Conservation (phyloP, 2,329 filamentous ascomycete genomes). For the Tolypocladium ovalisporum region DNA sequence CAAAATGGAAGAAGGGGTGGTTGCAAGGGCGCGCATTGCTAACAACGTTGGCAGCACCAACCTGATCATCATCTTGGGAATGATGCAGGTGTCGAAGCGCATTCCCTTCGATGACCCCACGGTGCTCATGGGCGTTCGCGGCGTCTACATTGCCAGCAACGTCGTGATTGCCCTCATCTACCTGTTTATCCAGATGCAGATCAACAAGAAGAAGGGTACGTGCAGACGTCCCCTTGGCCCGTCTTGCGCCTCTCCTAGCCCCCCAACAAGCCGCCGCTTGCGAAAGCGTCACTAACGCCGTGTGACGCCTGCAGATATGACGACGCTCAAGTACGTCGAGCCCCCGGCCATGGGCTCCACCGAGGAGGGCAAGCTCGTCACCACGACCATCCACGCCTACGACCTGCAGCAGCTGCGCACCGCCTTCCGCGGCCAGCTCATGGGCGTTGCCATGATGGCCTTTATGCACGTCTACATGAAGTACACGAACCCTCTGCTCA, state of each 20-base stretch:
- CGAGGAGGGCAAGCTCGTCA: constrained; percentile 92
- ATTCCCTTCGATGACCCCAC: constrained; percentile 81
- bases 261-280: not conserved
- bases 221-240: not conserved
- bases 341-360: constrained; percentile 84
- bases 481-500: constrained; percentile 97
- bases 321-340: constrained; percentile 97
- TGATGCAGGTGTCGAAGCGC: constrained; percentile 97
- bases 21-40: not conserved
- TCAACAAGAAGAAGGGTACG: constrained; percentile 95
- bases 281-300: constrained; percentile 5
- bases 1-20: no score
- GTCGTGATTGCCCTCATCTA: constrained; percentile 77
- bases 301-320: constrained; percentile 58
- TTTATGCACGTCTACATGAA: constrained; percentile 99
- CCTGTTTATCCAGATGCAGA: constrained; percentile 71
- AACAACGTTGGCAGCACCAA: constrained; percentile 55
- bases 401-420: constrained; percentile 76
- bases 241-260: not conserved
- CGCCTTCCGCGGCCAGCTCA: constrained; percentile 81
- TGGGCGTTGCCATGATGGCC: constrained; percentile 95
- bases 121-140: constrained; percentile 45
- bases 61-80: constrained; percentile 86
- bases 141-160: constrained; percentile 50
- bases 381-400: constrained; percentile 93